Conservation (phyloP, 108 stramenopile species). For the Heterococcus sp. region DNA sequence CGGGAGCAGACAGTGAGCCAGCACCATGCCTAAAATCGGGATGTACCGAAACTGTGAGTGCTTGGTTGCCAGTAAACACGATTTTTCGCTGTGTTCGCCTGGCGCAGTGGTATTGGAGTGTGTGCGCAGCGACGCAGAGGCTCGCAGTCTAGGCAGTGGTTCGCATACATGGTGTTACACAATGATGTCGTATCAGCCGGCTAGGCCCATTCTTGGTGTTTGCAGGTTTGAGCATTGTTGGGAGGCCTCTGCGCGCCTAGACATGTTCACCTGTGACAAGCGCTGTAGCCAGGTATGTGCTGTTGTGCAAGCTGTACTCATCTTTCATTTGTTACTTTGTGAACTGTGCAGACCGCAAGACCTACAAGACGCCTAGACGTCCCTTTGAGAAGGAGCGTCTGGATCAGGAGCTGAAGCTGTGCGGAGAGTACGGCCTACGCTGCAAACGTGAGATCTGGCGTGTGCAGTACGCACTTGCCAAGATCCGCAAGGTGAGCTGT, state of each 20-base stretch:
- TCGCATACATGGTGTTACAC: neutral
- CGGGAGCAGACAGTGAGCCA: conserved; percentile 27
- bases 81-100: neutral
- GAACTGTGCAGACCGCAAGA: conserved; percentile 68
- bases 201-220: neutral
- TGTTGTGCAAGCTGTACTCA: neutral
- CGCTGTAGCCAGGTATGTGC: neutral
- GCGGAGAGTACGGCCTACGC: conserved; percentile 98
- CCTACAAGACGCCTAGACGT: conserved; percentile 96
- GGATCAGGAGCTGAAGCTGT: conserved; percentile 92
- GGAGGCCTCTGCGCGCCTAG: neutral
- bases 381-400: conserved; percentile 99
- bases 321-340: neutral
- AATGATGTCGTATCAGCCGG: neutral
- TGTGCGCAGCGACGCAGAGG: neutral
- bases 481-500: conserved; percentile 83
- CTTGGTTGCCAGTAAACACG: neutral
- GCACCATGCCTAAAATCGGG: conserved; percentile 46
- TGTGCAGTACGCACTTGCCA: conserved; percentile 95
- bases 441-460: conserved; percentile 99
- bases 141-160: neutral
- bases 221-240: neutral
- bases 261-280: neutral
- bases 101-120: neutral
- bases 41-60: conserved; percentile 45